Evolutionary conservation across 2,329 filamentous ascomycete species (phyloP).

Genomic region (Macrophomina pseudophaseolina): DNA sequence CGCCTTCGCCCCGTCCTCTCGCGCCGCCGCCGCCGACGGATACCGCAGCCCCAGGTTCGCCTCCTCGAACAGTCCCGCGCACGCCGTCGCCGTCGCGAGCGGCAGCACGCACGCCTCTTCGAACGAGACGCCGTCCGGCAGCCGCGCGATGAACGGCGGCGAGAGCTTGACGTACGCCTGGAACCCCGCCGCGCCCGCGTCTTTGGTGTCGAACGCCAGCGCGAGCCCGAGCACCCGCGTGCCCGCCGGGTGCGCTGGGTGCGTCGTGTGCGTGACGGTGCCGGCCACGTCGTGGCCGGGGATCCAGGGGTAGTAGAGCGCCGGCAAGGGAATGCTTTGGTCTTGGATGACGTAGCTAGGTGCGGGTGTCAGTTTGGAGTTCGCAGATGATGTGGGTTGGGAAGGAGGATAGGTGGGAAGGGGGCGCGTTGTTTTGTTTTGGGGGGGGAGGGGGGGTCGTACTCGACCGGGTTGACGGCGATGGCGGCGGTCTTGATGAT

Average conservation of each 20-base stretch:
- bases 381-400: no score
- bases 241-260: neutral
- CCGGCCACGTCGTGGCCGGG: constrained; percentile 47
- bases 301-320: constrained; percentile 39
- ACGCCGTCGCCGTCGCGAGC: constrained; percentile 51
- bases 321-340: constrained; percentile 38
- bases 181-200: constrained; percentile 37
- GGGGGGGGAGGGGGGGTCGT: constrained; percentile 39
- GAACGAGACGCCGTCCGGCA: constrained; percentile 46
- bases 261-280: constrained; percentile 36
- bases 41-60: constrained; percentile 46
- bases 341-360: neutral
- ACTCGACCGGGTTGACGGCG: constrained; percentile 57
- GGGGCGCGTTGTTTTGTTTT: neutral
- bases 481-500: constrained; percentile 55
- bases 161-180: constrained; percentile 34
- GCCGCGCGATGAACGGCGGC: constrained; percentile 29
- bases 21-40: constrained; percentile 36
- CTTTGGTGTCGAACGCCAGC: constrained; percentile 37
- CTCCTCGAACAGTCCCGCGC: constrained; percentile 48
- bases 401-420: no score
- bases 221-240: constrained; percentile 35
- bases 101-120: constrained; percentile 49
- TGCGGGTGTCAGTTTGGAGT: neutral
- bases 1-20: neutral